Conservation (phyloP, 176 grass and related monocot genomes). For the Avena insularis region DNA sequence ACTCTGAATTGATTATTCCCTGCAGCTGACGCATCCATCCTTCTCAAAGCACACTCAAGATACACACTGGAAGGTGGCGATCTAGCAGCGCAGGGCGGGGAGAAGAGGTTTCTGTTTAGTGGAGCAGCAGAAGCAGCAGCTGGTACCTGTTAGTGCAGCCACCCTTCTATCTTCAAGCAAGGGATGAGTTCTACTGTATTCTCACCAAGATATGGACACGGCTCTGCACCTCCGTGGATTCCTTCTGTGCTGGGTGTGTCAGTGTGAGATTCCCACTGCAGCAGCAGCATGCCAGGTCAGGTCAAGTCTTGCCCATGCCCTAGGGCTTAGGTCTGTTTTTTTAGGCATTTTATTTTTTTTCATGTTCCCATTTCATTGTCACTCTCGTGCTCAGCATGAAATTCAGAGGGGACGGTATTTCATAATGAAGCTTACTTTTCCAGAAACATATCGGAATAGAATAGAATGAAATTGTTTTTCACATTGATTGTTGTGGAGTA, state of each 20-base stretch:
- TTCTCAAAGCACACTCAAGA: not conserved
- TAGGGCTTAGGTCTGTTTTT: not conserved
- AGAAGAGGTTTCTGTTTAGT: not conserved
- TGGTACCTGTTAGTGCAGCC: not conserved
- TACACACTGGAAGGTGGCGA: not conserved
- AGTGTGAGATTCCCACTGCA: not conserved
- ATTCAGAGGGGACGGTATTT: not conserved
- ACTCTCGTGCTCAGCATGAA: not conserved
- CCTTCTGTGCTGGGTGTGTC: not conserved
- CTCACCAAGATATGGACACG: not conserved
- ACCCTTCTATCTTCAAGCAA: too few relatives aligned
- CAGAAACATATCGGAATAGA: not conserved
- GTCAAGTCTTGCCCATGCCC: slow-evolving; percentile 5
- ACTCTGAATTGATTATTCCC: not conserved
- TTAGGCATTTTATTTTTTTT: not conserved
- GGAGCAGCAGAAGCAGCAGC: not conserved
- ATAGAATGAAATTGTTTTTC: not conserved
- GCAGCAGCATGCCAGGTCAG: not conserved
- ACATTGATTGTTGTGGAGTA: not conserved
- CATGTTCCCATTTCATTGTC: not conserved
- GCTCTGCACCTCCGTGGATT: not conserved
- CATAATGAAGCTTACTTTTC: not conserved
- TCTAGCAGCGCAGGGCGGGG: not conserved
- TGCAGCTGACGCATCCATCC: slow-evolving; percentile 14
- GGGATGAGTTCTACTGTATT: not conserved